phyloP scores from a whole-genome alignment of 306 rosid genomes.

The Malus asiatica region DNA sequence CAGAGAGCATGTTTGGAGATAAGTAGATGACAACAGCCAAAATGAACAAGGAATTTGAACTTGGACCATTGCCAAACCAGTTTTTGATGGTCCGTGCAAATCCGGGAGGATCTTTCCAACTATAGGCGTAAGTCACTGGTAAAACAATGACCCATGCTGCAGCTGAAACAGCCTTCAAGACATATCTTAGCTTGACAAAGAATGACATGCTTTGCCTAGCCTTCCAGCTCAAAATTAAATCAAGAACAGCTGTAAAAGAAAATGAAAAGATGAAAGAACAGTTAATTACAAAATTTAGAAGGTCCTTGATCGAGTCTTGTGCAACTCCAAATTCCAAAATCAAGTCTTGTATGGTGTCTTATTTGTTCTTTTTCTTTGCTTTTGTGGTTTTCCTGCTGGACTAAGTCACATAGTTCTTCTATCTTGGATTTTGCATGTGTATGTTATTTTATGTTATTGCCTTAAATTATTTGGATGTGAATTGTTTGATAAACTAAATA shows the following conservation, averaged over 20 bases:
- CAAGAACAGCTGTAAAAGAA: constrained; percentile 63
- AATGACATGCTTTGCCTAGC: constrained; percentile 75
- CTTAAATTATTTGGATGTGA: not conserved
- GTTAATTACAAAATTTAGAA: constrained; percentile 8
- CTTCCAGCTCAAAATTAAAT: constrained; percentile 80
- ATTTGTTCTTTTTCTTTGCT: not conserved
- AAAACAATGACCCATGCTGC: constrained; percentile 86
- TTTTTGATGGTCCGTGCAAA: constrained; percentile 72
- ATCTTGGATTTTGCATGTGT: not conserved
- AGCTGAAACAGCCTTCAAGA: constrained; percentile 57
- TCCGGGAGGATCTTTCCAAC: constrained; percentile 80
- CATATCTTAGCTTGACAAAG: constrained; percentile 72
- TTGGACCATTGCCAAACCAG: constrained; percentile 84
- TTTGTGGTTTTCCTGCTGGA: not conserved
- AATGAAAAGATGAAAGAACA: constrained; percentile 8
- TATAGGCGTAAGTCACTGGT: constrained; percentile 81
- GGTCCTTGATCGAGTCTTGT: not conserved
- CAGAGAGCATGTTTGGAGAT: constrained; percentile 82
- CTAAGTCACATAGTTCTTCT: not conserved
- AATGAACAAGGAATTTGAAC: constrained; percentile 88
- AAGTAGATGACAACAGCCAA: constrained; percentile 74
- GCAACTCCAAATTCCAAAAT: not conserved
- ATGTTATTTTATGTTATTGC: not conserved
- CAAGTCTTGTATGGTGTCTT: not conserved
- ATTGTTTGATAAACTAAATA: not conserved